Conservation (phyloP, 2,329 filamentous ascomycete genomes). For the Aspergillus neoniger region DNA sequence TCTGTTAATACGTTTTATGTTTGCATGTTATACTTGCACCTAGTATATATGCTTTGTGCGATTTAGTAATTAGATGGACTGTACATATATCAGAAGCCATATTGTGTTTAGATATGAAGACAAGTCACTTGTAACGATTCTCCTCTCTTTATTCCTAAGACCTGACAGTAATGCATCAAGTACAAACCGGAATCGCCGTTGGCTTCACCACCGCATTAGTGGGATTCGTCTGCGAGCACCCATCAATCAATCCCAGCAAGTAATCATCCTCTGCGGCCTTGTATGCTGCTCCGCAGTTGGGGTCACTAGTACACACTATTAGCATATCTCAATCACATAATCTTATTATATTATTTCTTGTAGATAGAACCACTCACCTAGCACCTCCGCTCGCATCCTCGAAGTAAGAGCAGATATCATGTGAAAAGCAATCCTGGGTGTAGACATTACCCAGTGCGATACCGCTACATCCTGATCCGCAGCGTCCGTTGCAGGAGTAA, state of each 20-base stretch:
- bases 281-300: conserved; percentile 17
- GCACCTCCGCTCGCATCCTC: conserved; percentile 19
- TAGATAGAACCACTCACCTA: conserved; percentile 5
- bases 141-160: no score
- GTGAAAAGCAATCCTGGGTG: conserved; percentile 24
- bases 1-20: neutral
- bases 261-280: conserved; percentile 16
- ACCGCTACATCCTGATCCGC: conserved; percentile 19
- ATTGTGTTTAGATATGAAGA: neutral
- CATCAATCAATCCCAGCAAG: conserved; percentile 5
- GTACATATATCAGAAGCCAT: neutral
- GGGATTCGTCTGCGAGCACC: conserved; percentile 16
- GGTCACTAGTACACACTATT: conserved; percentile 3
- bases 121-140: no score
- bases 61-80: neutral
- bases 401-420: conserved; percentile 25
- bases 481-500: conserved; percentile 25
- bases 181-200: conserved; percentile 1
- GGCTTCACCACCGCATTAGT: conserved; percentile 4
- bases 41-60: no score
- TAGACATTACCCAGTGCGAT: conserved; percentile 19
- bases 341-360: no score
- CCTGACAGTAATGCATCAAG: no score
- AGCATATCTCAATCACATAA: no score
- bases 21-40: no score